These are phyloP conservation scores for Pestalotiopsis sp. DNA, from an alignment of 2,329 filamentous ascomycete species.

Conservation along the genomic window DNA sequence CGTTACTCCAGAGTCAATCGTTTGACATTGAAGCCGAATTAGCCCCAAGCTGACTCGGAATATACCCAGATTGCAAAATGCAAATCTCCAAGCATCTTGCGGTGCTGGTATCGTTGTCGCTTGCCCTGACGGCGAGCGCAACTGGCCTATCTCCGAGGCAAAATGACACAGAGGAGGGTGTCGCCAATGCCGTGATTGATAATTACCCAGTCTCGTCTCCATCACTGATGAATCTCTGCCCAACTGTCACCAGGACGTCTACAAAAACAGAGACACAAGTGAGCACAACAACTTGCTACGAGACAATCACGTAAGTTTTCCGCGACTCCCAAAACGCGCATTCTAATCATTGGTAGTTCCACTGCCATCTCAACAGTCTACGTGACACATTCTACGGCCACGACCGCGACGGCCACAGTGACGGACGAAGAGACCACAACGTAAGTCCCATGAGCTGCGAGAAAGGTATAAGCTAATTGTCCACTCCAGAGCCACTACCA, in stretches of 20 bases:
- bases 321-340: not conserved
- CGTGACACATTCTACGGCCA: not conserved
- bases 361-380: constrained; percentile 10
- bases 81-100: constrained; percentile 21
- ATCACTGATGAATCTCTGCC: not conserved
- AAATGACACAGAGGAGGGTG: not conserved
- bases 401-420: constrained; percentile 5
- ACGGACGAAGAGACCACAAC: constrained; percentile 18
- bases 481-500: constrained; percentile 12
- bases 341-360: not conserved
- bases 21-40: not conserved
- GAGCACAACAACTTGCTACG: constrained; percentile 9
- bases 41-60: not conserved
- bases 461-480: constrained; percentile 4
- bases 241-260: constrained; percentile 18
- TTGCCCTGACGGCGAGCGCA: constrained; percentile 21
- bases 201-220: not conserved
- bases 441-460: not conserved
- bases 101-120: constrained; percentile 23
- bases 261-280: constrained; percentile 21
- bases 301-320: constrained; percentile 16
- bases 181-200: not conserved
- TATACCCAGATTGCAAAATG: constrained; percentile 24
- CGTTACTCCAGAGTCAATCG: constrained; percentile 7
- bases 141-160: not conserved